These are phyloP conservation scores for Tetrahymena borealis DNA, from an alignment of 73 alveolate species.

Conservation along the genomic window DNA sequence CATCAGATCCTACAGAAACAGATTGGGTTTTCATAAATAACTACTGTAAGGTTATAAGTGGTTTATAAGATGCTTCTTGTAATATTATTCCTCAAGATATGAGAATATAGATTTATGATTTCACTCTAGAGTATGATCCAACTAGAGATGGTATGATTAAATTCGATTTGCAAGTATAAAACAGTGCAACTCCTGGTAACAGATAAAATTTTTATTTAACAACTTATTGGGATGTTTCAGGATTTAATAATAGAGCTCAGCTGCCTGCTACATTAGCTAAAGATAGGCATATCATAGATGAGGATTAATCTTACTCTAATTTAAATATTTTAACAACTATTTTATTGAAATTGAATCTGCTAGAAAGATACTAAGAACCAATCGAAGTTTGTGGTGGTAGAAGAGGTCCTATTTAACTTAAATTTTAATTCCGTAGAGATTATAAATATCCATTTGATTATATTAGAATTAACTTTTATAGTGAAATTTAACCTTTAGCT, in stretches of 20 bases:
- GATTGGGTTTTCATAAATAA: conserved; percentile 19
- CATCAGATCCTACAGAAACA: not conserved
- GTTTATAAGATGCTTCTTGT: conserved; percentile 16
- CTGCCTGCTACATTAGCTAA: not conserved
- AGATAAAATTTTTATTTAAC: not conserved
- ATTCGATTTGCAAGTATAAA: conserved; percentile 7
- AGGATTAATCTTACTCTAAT: not conserved
- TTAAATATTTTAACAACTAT: not conserved
- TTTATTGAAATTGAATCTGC: not conserved
- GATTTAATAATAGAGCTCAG: not conserved
- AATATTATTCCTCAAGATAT: conserved; percentile 17
- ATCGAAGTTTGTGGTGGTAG: conserved; percentile 28
- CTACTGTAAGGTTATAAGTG: conserved; percentile 8
- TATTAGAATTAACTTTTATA: not conserved
- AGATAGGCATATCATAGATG: not conserved
- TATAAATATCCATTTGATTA: conserved; percentile 27
- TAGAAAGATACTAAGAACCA: conserved; percentile 21
- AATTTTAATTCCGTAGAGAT: conserved; percentile 2
- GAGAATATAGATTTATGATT: conserved; percentile 3
- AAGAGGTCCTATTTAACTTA: conserved; percentile 27
- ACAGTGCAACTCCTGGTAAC: conserved; percentile 4
- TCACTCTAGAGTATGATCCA: conserved; percentile 32
- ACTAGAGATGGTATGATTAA: conserved; percentile 21
- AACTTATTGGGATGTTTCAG: conserved; percentile 6
- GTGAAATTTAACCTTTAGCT: conserved; percentile 1